phyloP scores from a whole-genome alignment of 192 early-diverging fungal genomes.

The Pecoramyces ruminantium region DNA sequence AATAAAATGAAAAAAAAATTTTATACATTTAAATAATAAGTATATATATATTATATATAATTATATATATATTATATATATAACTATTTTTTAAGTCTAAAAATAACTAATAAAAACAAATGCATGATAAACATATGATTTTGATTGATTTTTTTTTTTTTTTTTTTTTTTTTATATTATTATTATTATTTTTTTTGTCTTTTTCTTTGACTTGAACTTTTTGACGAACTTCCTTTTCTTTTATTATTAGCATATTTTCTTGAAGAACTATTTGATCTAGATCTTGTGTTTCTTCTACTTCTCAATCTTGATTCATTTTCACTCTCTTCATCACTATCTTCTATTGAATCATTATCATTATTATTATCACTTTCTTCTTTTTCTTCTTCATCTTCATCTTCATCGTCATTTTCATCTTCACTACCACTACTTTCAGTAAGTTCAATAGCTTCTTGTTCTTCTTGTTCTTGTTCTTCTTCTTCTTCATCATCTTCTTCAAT shows the following conservation, averaged over 20 bases:
- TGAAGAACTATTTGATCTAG: neutral
- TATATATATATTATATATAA: too few relatives aligned
- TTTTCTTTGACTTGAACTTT: neutral
- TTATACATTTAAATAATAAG: too few relatives aligned
- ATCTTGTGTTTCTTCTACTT: too few relatives aligned
- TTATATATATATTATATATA: too few relatives aligned
- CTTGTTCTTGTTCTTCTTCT: neutral
- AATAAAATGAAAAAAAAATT: too few relatives aligned
- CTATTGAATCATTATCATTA: too few relatives aligned
- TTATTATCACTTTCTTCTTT: neutral
- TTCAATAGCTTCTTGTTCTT: neutral
- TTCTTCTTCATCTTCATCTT: neutral
- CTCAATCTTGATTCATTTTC: neutral
- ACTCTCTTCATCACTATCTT: neutral
- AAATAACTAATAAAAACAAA: too few relatives aligned
- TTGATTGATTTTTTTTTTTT: neutral
- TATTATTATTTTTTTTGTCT: neutral
- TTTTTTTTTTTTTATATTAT: neutral
- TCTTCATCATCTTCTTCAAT: neutral
- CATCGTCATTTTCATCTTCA: neutral
- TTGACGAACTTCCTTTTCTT: neutral
- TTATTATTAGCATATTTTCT: neutral
- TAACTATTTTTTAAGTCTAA: neutral
- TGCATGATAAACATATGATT: too few relatives aligned
- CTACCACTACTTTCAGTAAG: neutral